Evolutionary conservation across 306 rosid species (phyloP), one percentile per base, ranked within the genome.

Genomic region (Malus fusca): DNA sequence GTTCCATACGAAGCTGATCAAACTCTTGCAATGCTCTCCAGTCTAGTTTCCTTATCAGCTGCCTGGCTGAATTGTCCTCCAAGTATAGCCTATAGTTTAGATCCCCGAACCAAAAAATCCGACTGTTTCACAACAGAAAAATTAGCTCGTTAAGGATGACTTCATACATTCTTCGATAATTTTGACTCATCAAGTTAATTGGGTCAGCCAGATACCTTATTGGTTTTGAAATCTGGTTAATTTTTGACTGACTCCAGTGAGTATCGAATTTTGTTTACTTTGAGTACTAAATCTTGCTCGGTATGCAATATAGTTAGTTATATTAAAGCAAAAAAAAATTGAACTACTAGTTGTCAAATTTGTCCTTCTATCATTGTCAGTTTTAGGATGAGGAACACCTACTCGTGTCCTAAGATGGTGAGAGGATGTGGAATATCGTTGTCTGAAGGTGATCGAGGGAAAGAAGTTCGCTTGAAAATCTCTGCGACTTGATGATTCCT

Each of bases 101-200:
- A 83, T 95, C 99, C 66, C 97, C 99, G 17, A 95, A 90, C 99
- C 99, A 95, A 83, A 90, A 95, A 84, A 92, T 92, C 33, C 88
- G 97, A 82, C 99, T 95, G 89, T 78, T 71, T 62, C 90, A 84
- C 75, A 75, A n/a, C 55, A 53, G 58, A 35, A 48, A 43, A 59
- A 26, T 68, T 33, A 66, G 37, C 56, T 33, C 4, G 2, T 37
- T 69, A 18, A 52, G 19, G 10, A 56, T 10, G 51, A 23, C 17
- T 53, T 66, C 69, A 37, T 64, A 10, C 68, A 18, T 6, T 60
- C 37, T 33, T 60, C 62, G 69, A 46, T 44, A 31, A 14, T 46
- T 30, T 62, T 43, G 4, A 28, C 44, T 21, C 53, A 23, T 22
- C 52, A 9, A 14, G 53, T 48, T 30, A 31, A 44, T 55, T 55